Base-by-base conservation (phyloP, 2,329 filamentous ascomycete species). In the Metarhizium rileyi region DNA sequence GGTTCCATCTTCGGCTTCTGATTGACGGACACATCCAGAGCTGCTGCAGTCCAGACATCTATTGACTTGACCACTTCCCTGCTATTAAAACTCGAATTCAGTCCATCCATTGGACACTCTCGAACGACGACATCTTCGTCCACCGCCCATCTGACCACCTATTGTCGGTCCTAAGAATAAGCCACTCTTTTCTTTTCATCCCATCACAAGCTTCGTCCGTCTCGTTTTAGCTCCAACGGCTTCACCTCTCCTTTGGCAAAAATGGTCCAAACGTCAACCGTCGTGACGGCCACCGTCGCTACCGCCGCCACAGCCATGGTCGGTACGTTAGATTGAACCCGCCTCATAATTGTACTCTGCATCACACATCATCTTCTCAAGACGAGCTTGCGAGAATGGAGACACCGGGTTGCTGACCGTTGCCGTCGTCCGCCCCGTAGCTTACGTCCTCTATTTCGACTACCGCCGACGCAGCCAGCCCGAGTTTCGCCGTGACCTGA, bases 391-490 rank as follows among this genome's bases (percentile, higher is more conserved):
- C 38, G 16, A 9, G 12, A 42, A 5, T 22, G 8, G 16, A 38
- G 20, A 14, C 20, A 25, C 20, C n/a, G 1, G 38, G 25, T 18
- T 25, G 38, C 38, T 48, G 22, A 48, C 20, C 25, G 10, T 1
- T 27, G 8, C 10, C n/a, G 30, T 2, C 16, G 28, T 33, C 20
- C 30, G 26, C 25, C 10, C 14, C 33, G 36, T 59, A 83, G 80
- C 77, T 58, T 86, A 86, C 61, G 81, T 76, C 55, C 65, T 79
- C 58, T 86, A 83, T 70, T 86, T 86, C 66, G 83, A 86, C 67
- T 77, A 82, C 63, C 75, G 78, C 63, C 77, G 83, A 58, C 80
- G 83, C 56, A 75, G 72, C 62, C 73, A 82, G 59, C 70, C 80
- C 61, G 77, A 82, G 58, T 86, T 86, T 71, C 76, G 83, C 60